Evolutionary conservation across 1,139 yeast genomes (phyloP), one percentile per base, ranked within the genome.

Genomic region (Kurtzmaniella natalensis): DNA sequence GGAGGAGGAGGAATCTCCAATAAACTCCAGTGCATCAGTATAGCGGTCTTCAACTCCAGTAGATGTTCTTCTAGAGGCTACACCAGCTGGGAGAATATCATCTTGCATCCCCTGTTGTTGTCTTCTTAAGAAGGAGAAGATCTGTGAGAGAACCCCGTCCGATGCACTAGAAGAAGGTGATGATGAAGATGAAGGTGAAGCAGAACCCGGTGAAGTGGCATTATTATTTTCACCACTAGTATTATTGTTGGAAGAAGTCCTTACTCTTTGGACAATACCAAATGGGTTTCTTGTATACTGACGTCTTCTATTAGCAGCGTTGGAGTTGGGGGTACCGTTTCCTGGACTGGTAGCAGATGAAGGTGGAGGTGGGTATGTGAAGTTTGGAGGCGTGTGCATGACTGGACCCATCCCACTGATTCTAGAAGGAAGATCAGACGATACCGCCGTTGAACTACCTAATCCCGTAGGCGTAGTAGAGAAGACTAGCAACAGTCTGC

Each of bases 21-120:
- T n/a, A n/a, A n/a, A n/a, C n/a, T n/a, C n/a, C n/a, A n/a, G n/a
- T n/a, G n/a, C n/a, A n/a, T 23, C 13, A 6, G 26, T 23, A 8
- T 23, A 16, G 8, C 26, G 26, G 14, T 16, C 72, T 23, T 61
- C 69, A 3, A 75, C 73, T 0, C 81, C 81, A 34, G 48, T 45
- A 1, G 61, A 51, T 0, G 76, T 70, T 46, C 82, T 56, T 45
- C 76, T 60, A 42, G 81, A 74, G 2, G 70, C 55, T 15, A 76
- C 72, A 0, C 81, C 81, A 3, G 66, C 47, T 0, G 75, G 72
- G 43, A 71, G 72, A 37, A 68, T 16, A 11, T 13, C 18, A 16
- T 30, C 30, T 6, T n/a, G n/a, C 7, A 25, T 15, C n/a, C n/a
- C 26, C 7, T 33, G 9, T 30, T 43, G 45, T 30, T 43, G 45